Base-by-base conservation (phyloP, 139 green algal genomes). In the Coelastrella sp. region DNA sequence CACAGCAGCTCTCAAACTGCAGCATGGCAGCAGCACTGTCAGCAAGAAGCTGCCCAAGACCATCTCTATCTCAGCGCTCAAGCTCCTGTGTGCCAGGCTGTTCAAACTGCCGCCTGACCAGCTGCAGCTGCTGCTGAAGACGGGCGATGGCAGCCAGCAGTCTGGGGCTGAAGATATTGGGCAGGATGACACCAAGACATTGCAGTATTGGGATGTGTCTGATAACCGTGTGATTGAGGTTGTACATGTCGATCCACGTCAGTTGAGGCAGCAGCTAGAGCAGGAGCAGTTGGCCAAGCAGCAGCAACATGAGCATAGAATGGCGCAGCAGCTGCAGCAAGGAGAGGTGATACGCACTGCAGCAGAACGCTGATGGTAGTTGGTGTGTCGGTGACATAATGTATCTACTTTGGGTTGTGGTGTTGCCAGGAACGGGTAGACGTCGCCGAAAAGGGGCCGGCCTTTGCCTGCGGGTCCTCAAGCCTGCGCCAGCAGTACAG, bases 41-140 rank as follows among this genome's bases (percentile, higher is more conserved):
- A 77, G 59, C 8, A 94, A 96, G 91, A 94, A 94, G 89, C 92
- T 96, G 20, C 94, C 94, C 3, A 61, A 74, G 13, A 92, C 65
- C 80, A 93, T 91, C 76, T 94, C 88, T 1, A 57, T 96, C 4
- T 85, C 73, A 32, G 88, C 89, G 14, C 54, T 96, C 19, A 86
- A 90, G 75, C 11, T 92, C 59, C 89, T 96, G 61, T 95, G 90
- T 81, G 90, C 92, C 74, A 90, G 92, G 77, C 89, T 95, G 71
- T 96, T 94, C 91, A 94, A 94, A 82, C 86, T 96, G 83, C 73
- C 80, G 8, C 76, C 73, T 59, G 86, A 86, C 23, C 32, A 65
- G 73, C 90, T 91, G 81, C 85, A 80, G 47, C 92, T 95, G 19
- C 92, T 93, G 60, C 64, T 94, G 61, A 23, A 6, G 6, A 56